Base-by-base conservation (phyloP, 2,329 filamentous ascomycete species). In the Alternaria arbusti region DNA sequence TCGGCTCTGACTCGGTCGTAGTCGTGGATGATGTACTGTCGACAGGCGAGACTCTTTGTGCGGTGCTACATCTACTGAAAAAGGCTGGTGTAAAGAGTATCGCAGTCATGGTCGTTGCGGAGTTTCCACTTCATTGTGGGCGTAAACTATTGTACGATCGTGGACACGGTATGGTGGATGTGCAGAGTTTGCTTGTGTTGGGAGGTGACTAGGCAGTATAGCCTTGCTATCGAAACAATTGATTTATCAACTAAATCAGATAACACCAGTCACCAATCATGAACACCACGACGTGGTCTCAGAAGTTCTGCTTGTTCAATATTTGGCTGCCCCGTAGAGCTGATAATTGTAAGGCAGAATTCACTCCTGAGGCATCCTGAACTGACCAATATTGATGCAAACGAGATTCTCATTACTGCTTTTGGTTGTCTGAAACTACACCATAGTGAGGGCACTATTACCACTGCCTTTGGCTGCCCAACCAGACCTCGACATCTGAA, bases 21-120 rank as follows among this genome's bases (percentile, higher is more conserved):
- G 82, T 89, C 0, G 81, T 90, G 6, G 87, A 90, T 62, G 87
- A 90, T 74, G 86, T 88, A 26, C 82, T 90, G 59, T 82, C 87
- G 6, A 86, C 84, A 0, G 87, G 86, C 1, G 67, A 81, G 67
- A 89, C 87, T 3, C 82, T 89, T 40, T 84, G 79, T 72, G 86
- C 85, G 7, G 80, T 87, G 36, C 68, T 90, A 32, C 66, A 81
- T 67, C 76, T 90, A 2, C 71, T 89, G 25, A 12, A 44, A 1
- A 52, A 84, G 68, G 82, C 78, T 63, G 83, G 84, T 0, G 65
- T 61, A 0, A 78, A 83, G 43, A n/a, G 83, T 65, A 62, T 88
- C 22, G 79, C 66, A 5, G 73, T 87, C n/a, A 80, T 88, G 78
- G 83, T 84, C 0, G 82, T 89, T 20, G 87, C 84, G 1, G 87